Evolutionary conservation across 768 basidiomycete genomes (phyloP).

Genomic region (Amanita rimosa): DNA sequence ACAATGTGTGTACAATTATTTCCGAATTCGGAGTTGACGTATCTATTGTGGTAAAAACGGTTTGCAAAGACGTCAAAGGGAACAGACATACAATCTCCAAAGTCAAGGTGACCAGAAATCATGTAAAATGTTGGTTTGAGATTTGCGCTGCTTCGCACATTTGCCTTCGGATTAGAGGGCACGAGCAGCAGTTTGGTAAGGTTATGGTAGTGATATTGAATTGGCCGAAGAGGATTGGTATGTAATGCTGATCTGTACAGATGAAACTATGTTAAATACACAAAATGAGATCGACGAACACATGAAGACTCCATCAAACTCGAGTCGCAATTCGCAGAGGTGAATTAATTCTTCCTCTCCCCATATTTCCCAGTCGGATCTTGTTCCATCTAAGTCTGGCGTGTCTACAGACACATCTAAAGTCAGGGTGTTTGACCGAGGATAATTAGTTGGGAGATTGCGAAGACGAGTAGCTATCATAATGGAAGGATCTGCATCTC

Average conservation of each 20-base stretch:
- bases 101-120: constrained; percentile 43
- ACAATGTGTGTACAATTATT: constrained; percentile 22
- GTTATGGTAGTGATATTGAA: constrained; percentile 24
- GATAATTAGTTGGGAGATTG: constrained; percentile 26
- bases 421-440: constrained; percentile 4
- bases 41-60: constrained; percentile 14
- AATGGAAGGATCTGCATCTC: constrained; percentile 37
- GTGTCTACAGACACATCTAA: constrained; percentile 30
- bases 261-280: constrained; percentile 1
- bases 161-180: neutral
- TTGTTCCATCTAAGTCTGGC: constrained; percentile 6
- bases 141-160: constrained; percentile 4
- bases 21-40: constrained; percentile 26
- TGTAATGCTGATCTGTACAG: constrained; percentile 22
- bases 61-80: neutral
- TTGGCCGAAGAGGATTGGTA: constrained; percentile 32
- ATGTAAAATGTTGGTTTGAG: constrained; percentile 31
- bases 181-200: constrained; percentile 31
- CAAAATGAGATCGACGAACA: constrained; percentile 21
- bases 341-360: constrained; percentile 52
- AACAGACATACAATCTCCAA: constrained; percentile 42
- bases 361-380: constrained; percentile 39
- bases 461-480: constrained; percentile 54
- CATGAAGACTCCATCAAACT: constrained; percentile 31
- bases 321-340: constrained; percentile 46